Base-by-base conservation (phyloP, 2,329 filamentous ascomycete species). In the Neophaeococcomyces mojaviensis region DNA sequence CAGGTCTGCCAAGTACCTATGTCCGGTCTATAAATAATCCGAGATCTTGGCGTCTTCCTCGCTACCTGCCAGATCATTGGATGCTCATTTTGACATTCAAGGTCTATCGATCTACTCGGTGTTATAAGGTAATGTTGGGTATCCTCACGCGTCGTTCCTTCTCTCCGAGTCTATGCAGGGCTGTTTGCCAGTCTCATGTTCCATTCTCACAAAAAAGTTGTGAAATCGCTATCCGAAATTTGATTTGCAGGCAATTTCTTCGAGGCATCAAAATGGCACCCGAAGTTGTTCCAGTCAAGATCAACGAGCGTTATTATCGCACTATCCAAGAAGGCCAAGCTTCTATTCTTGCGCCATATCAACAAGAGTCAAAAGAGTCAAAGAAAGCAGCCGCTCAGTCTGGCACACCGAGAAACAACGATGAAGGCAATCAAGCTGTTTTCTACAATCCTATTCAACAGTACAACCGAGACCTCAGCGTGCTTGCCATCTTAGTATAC, bases 401-500 rank as follows among this genome's bases (percentile, higher is more conserved):
- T 47, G 24, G 36, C 12, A 34, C 39, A n/a, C 43, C 43, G 20
- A 46, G 36, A 18, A 76, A 79, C 58, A 70, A 76, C 49, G 76
- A 81, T 42, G 74, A 79, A 56, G 73, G 80, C 32, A 77, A 82
- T 56, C 84, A 90, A 58, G 72, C 74, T 28, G 94, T 98, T 46
- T 98, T 98, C 62, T 98, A 98, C 75, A 98, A 98, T 58, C 90
- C 92, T 0, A 96, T 98, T 45, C 92, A 98, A 63, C 92, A 98
- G 63, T 98, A 97, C 73, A 98, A 98, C 66, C 84, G 94, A 38
- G 92, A 98, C 62, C 68, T 98, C 54, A 96, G 88, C 50, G 87
- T 96, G 20, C 76, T 98, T 12, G 88, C 88, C 1, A 95, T 98
- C 64, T 87, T 86, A 60, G 85, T 86, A 0, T 95, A 90, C 63